These are phyloP conservation scores for Pyrenophora graminea DNA, from an alignment of 2,329 filamentous ascomycete species.

Conservation along the genomic window DNA sequence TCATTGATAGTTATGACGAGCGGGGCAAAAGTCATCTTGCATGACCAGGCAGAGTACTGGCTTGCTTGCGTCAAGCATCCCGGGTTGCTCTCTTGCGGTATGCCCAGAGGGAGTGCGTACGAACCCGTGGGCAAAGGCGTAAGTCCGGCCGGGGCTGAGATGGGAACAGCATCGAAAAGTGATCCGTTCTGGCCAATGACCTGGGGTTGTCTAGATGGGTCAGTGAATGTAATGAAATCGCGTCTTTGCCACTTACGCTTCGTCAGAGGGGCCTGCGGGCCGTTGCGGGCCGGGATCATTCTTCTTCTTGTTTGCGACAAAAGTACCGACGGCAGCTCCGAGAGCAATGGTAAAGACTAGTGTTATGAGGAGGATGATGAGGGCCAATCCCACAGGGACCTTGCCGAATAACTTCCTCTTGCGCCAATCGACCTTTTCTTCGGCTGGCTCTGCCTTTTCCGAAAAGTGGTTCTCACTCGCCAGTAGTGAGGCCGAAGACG, in stretches of 20 bases:
- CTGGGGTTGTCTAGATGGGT: constrained; percentile 45
- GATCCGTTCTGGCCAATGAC: constrained; percentile 53
- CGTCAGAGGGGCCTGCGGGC: constrained; percentile 23
- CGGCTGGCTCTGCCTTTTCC: constrained; percentile 37
- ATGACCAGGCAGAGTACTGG: constrained; percentile 58
- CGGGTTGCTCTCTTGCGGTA: constrained; percentile 53
- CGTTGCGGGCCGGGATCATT: constrained; percentile 19
- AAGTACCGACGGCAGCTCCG: constrained; percentile 59
- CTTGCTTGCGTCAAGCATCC: constrained; percentile 54
- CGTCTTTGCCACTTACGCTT: constrained; percentile 32
- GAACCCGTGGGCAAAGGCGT: constrained; percentile 56
- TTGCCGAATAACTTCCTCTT: constrained; percentile 53
- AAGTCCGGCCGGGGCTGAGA: constrained; percentile 52
- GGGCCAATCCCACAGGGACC: constrained; percentile 57
- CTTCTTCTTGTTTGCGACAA: constrained; percentile 51
- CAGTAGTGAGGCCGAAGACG: constrained; percentile 34
- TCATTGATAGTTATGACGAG: constrained; percentile 37
- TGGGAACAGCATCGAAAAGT: constrained; percentile 56
- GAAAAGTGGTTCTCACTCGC: constrained; percentile 27
- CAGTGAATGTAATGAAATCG: constrained; percentile 11
- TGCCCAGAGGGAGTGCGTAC: constrained; percentile 54
- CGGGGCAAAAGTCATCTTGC: constrained; percentile 47
- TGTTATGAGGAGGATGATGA: constrained; percentile 53
- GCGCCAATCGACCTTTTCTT: constrained; percentile 40
- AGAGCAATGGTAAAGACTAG: constrained; percentile 54